Base-by-base conservation (phyloP, 768 basidiomycete genomes). In the Lactifluus pinguis region DNA sequence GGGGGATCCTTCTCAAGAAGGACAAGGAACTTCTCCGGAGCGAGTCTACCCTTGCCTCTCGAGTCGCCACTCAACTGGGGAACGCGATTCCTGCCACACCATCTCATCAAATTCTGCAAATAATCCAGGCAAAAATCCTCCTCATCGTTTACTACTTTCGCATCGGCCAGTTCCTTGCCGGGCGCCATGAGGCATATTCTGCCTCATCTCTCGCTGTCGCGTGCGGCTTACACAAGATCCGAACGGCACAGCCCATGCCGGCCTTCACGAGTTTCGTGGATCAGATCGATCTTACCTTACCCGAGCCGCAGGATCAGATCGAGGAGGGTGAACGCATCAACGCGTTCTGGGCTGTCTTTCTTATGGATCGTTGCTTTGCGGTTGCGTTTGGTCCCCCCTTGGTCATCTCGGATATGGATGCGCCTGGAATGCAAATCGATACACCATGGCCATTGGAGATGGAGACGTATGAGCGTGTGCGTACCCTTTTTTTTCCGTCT, bases 271-370 rank as follows among this genome's bases (percentile, higher is more conserved):
- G 60, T 7, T 65, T 57, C 29, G 55, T 66, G 29, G 65, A 66
- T 56, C 55, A 47, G n/a, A 53, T 66, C 29, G 65, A 64, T 56
- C 54, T 67, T 19, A 49, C 72, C 2, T 69, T 82, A 65, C 66
- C 74, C n/a, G 65, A 78, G 67, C 65, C 76, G 47, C 67, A 56
- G 17, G 78, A 80, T 66, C 64, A 71, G 29, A 68, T 82, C n/a
- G 84, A 85, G 62, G 83, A 85, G 68, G 84, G 80, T 19, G 85
- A 86, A 67, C 76, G 83, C 36, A 84, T 86, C 59, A 82, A 82
- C 57, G 82, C 77, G 0, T 86, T 87, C 68, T 87, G 85, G 85
- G 73, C 80, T 0, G 82, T 81, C 7, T 79, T 82, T 62, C 72
- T 75, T 51, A 74, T 85, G 56, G 84, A 86, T 70, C 80, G 83